Percentiles rank a stretch among this genome's conserved stretches.
These are phyloP conservation scores for Xanthoconium separans DNA, from an alignment of 1,284 basidiomycete genomes.

Conservation along the genomic window DNA sequence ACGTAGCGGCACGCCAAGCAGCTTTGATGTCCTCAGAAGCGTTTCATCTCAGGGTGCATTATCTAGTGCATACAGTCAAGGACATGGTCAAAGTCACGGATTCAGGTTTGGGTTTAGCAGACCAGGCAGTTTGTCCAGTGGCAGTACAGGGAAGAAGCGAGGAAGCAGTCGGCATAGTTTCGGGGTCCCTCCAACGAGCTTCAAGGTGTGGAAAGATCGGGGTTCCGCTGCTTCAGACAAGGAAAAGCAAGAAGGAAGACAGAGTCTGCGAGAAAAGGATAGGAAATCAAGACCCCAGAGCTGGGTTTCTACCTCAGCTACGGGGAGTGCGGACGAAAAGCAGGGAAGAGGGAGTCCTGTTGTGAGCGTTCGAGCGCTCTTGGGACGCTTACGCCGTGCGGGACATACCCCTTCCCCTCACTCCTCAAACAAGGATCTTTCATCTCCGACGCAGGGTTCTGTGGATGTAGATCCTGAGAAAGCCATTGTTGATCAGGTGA, in stretches of 20 bases:
- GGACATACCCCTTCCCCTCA: constrained; percentile 31
- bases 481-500: constrained; percentile 4
- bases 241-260: constrained; percentile 17
- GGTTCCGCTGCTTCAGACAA: constrained; percentile 19
- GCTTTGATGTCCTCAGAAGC: constrained; percentile 28
- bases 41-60: constrained; percentile 33
- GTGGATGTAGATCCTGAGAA: constrained; percentile 20
- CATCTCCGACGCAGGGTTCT: constrained; percentile 14
- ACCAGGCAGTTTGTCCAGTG: constrained; percentile 20
- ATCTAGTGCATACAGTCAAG: constrained; percentile 21
- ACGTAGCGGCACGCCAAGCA: constrained; percentile 26
- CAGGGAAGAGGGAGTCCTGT: constrained; percentile 23
- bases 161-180: constrained; percentile 13
- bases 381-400: constrained; percentile 27
- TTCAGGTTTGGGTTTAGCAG: constrained; percentile 22
- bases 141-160: constrained; percentile 15
- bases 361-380: constrained; percentile 24
- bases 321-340: constrained; percentile 27
- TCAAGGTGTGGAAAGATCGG: constrained; percentile 27
- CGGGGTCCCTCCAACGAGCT: constrained; percentile 29
- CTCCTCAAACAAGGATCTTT: constrained; percentile 24
- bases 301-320: constrained; percentile 14
- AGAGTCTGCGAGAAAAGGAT: constrained; percentile 16
- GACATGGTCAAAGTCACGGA: constrained; percentile 16
- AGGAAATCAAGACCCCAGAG: constrained; percentile 15